Evolutionary conservation across 73 alveolate species (phyloP), one percentile per base, ranked within the genome.

Genomic region (Effrenium voratum): DNA sequence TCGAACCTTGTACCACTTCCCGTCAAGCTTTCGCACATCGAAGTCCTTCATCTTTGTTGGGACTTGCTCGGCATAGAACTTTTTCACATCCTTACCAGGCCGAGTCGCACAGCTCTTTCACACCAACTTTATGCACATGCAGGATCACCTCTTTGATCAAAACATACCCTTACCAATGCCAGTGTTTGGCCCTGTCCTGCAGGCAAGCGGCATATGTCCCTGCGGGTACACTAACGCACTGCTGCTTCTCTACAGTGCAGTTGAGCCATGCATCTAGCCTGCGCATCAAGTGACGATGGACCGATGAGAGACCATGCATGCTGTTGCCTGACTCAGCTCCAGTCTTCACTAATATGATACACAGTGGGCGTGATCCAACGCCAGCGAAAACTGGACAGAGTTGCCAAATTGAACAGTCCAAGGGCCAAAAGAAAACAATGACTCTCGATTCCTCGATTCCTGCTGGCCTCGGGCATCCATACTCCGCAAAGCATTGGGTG

Each of bases 241-340:
- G 97, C 47, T 90, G 44, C 88, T 66, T 90, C 88, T 90, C 97
- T 10, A 90, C 97, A 6, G 97, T 90, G 87, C 97, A 90, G 88
- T 90, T 90, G 77, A 90, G 88, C 97, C 97, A 90, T 38, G 97
- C 97, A 47, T 90, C 97, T 44, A 90, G 88, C 97, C 87, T 90
- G 36, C 87, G 34, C 19, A 19, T 30, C 0, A 22, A 22, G 26
- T 5, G 19, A 24, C 59, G 26, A 36, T 36, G 30, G 82, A 72
- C 50, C 5, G 82, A 36, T 32, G 40, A 24, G 44, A 72, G 43
- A 0, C 10, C 47, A 72, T 72, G 26, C 72, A 6, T 5, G 19
- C 72, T 24, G 28, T 26, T 57, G 0, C n/a, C n/a, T n/a, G n/a
- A n/a, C n/a, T n/a, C n/a, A n/a, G n/a, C n/a, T n/a, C n/a, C n/a